phyloP scores from a whole-genome alignment of 2,329 filamentous ascomycete genomes.

The Cordyceps fumosorosea region DNA sequence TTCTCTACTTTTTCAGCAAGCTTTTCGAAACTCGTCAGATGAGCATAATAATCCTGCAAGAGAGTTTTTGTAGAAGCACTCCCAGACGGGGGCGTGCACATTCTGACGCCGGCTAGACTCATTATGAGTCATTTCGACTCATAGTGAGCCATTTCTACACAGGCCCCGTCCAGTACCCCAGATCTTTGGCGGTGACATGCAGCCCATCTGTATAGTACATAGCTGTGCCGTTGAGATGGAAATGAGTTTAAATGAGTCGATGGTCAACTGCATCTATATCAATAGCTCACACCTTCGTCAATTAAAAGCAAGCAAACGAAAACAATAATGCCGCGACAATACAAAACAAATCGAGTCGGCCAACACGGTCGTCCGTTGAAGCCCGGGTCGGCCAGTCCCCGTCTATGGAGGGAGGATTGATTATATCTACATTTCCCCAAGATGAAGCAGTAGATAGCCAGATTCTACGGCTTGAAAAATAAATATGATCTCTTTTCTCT shows the following conservation, averaged over 20 bases:
- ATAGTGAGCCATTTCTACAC: constrained; percentile 6
- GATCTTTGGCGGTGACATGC: not conserved
- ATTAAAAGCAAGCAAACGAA: not conserved
- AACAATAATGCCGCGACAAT: not conserved
- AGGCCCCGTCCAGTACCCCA: not conserved
- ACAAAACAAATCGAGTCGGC: not conserved
- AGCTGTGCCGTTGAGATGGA: not conserved
- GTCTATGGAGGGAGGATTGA: too few relatives aligned
- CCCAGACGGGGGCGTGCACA: not conserved
- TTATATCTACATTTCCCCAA: not conserved
- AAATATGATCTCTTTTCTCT: not conserved
- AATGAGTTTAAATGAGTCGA: constrained; percentile 10
- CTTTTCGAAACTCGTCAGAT: not conserved
- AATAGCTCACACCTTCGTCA: not conserved
- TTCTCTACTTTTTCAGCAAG: too few relatives aligned
- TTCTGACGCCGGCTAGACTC: constrained; percentile 3
- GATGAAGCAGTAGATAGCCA: not conserved
- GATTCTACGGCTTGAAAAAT: not conserved
- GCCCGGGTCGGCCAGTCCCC: not conserved
- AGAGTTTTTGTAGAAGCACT: constrained; percentile 1
- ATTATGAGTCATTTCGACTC: constrained; percentile 9
- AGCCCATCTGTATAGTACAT: not conserved
- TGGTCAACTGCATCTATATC: not conserved
- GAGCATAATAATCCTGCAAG: not conserved
- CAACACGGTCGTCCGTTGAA: not conserved